Evolutionary conservation across 345 rosid species (phyloP).

Genomic region (Euphorbia pulcherrima): DNA sequence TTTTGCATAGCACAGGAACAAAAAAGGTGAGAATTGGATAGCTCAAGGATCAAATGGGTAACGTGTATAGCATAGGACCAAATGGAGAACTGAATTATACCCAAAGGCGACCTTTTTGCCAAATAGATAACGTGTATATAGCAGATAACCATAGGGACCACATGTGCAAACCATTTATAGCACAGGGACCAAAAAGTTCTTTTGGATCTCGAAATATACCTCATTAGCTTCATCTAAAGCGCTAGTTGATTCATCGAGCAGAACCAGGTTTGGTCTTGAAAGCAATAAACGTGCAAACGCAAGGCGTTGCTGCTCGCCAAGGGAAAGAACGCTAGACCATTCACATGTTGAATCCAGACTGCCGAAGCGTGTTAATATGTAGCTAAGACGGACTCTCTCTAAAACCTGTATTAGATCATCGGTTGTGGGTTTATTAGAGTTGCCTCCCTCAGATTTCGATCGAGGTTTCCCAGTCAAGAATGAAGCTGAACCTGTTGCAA

Average conservation of each 20-base stretch:
- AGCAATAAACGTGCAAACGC: conserved; percentile 86
- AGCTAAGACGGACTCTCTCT: conserved; percentile 68
- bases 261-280: conserved; percentile 71
- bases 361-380: conserved; percentile 60
- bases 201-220: conserved; percentile 36
- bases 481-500: conserved; percentile 43
- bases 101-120: too few relatives aligned
- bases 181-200: too few relatives aligned
- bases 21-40: too few relatives aligned
- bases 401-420: conserved; percentile 59
- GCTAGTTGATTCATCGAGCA: conserved; percentile 89
- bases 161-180: too few relatives aligned
- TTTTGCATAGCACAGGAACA: too few relatives aligned
- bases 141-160: too few relatives aligned
- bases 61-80: too few relatives aligned
- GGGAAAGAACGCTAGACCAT: conserved; percentile 97
- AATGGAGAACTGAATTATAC: too few relatives aligned
- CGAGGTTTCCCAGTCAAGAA: conserved; percentile 35
- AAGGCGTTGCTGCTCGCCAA: conserved; percentile 95
- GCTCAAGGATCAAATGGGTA: too few relatives aligned
- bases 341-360: conserved; percentile 63
- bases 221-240: conserved; percentile 91
- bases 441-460: conserved; percentile 26
- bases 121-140: too few relatives aligned
- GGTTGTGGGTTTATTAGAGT: conserved; percentile 48